Base-by-base conservation (phyloP, 2,329 filamentous ascomycete species). In the Colletotrichum tabaci region DNA sequence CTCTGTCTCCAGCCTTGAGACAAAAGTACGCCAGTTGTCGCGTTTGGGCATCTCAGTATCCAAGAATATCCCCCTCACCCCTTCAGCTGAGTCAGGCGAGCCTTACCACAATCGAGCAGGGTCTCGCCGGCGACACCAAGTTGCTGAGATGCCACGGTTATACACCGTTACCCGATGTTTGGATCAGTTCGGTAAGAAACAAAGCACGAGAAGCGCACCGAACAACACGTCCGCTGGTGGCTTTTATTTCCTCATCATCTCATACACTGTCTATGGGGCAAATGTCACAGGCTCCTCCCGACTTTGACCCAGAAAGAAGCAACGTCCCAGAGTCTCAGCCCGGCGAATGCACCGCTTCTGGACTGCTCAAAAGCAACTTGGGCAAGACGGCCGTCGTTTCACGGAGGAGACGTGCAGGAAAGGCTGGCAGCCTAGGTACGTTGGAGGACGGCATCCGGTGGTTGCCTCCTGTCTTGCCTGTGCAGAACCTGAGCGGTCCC, bases 401-500 rank as follows among this genome's bases (percentile, higher is more conserved):
- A 72, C 60, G 47, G 42, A 53, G 30, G 38, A 44, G 30, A 44
- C 26, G 68, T 67, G 26, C 52, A 49, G 13, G 60, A 44, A 40
- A 71, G 15, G 42, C 46, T 40, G 50, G 7, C 26, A 47, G 38
- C 47, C 30, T 35, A 35, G 30, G 30, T 35, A 10, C 8, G 8
- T 46, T 58, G 58, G 56, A 38, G 40, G 44, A 47, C 42, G 23
- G 30, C 30, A 35, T 35, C 8, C 30, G 53, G 46, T 44, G 52
- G 21, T 42, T 55, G 53, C 16, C 61, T 65, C 23, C 50, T 47
- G 61, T 52, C 61, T 38, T n/a, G 62, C 57, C 55, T 63, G 57
- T 63, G 50, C 52, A 18, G 47, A 50, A 67, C 46, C 66, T 53
- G 46, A 49, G 47, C 53, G 42, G n/a, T 74, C 58, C 73, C 73